A percentile compares a stretch with the other conserved stretches of the same genome.
Conservation (phyloP, 306 rosid genomes). For the Comarum palustre region DNA sequence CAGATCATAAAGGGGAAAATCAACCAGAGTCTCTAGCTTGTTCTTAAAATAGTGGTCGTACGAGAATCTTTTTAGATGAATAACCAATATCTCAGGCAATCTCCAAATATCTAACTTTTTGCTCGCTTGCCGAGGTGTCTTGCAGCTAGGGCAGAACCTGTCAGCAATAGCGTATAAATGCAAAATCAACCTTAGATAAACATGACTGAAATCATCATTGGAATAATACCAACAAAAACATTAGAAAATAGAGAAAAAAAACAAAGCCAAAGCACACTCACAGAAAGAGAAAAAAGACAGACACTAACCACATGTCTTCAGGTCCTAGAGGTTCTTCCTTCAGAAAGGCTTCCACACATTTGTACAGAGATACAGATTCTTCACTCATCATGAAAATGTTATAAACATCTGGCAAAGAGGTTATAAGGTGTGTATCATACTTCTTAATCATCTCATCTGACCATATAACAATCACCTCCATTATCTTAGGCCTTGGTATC, state of each 20-base stretch:
- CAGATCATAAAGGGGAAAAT: constrained; percentile 70
- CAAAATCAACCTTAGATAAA: constrained; percentile 20
- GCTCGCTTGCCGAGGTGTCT: constrained; percentile 68
- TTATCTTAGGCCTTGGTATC: background rate
- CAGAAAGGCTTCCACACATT: constrained; percentile 83
- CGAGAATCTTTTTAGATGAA: constrained; percentile 87
- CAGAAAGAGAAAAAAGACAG: background rate
- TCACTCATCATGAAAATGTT: constrained; percentile 36
- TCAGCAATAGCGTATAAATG: constrained; percentile 20
- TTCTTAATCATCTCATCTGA: constrained; percentile 49
- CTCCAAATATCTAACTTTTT: constrained; percentile 93
- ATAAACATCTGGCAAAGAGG: constrained; percentile 58
- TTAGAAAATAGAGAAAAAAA: background rate
- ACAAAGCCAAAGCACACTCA: background rate
- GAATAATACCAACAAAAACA: background rate
- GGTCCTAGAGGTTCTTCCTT: constrained; percentile 88
- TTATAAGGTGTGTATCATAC: constrained; percentile 44
- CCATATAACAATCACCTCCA: constrained; percentile 55
- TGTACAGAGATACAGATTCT: constrained; percentile 64
- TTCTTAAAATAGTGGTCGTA: constrained; percentile 43
- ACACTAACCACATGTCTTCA: constrained; percentile 85
- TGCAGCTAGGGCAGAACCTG: constrained; percentile 83
- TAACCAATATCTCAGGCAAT: constrained; percentile 78
- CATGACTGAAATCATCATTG: background rate
- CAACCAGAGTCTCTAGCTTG: constrained; percentile 74